Evolutionary conservation across 768 basidiomycete species (phyloP).

Genomic region (Favolaschia claudopus): DNA sequence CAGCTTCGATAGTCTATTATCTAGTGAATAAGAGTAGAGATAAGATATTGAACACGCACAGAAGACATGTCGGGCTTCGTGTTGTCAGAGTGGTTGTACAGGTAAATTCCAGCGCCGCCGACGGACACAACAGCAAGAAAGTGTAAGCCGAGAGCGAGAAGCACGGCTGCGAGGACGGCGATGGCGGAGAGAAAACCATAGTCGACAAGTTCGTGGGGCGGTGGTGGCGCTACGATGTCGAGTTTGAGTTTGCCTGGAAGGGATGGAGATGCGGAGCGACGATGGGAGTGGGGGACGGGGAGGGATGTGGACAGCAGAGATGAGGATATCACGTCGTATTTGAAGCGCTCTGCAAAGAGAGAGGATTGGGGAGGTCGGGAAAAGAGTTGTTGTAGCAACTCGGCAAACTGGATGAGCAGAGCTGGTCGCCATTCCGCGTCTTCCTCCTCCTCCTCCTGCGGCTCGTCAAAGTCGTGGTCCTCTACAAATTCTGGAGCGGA

Average conservation of each 20-base stretch:
- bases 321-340: conserved; percentile 84
- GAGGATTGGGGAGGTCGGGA: conserved; percentile 45
- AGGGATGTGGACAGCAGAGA: conserved; percentile 71
- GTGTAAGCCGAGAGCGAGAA: conserved; percentile 54
- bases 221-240: conserved; percentile 28
- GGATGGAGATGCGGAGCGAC: conserved; percentile 42
- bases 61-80: conserved; percentile 61
- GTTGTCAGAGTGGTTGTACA: conserved; percentile 40
- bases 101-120: conserved; percentile 46
- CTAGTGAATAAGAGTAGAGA: conserved; percentile 14
- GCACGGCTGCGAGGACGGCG: conserved; percentile 45
- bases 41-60: conserved; percentile 45
- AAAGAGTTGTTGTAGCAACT: conserved; percentile 52
- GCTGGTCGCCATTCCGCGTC: conserved; percentile 43
- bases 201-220: conserved; percentile 41
- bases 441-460: conserved; percentile 36
- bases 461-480: conserved; percentile 44
- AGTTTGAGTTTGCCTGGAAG: conserved; percentile 57
- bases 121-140: conserved; percentile 47
- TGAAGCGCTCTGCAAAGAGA: conserved; percentile 80
- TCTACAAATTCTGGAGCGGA: conserved; percentile 47
- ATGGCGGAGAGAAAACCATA: conserved; percentile 50
- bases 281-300: conserved; percentile 45
- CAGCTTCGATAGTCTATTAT: conserved; percentile 66
- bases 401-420: conserved; percentile 41